Evolutionary conservation across 2,329 filamentous ascomycete species (phyloP), one percentile per base, ranked within the genome.

Genomic region (Xylariaceae sp.): DNA sequence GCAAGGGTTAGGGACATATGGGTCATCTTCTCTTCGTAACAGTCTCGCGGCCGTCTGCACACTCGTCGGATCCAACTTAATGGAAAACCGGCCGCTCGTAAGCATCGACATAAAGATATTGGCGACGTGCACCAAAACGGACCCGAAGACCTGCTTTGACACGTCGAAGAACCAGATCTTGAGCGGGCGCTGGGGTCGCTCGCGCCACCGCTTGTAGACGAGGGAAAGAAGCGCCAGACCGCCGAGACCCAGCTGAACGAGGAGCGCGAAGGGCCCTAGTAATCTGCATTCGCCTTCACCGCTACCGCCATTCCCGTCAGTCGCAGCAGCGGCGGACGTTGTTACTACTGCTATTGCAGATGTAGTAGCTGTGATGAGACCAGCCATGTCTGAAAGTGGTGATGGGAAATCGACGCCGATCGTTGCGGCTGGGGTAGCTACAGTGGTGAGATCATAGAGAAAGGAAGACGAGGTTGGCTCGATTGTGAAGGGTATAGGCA

Each of bases 91-190:
- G 3, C 92, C 93, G 52, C 91, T 94, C 1, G 92, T 96, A 65
- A 99, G 83, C 90, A 98, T 92, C 43, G 92, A 96, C 89, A 99
- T 96, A 74, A 96, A 86, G 50, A 99, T 82, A 72, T 99, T 99
- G 65, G 93, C 91, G 40, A 94, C 82, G 76, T 99, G 95, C 29
- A 97, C 87, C 73, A 99, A 82, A 41, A 92, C 88, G 26, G 92
- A 96, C 19, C 95, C 95, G 69, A 98, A 90, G 51, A 99, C 92
- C 79, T 99, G 95, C 79, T 99, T 99, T 28, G 92, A 96, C 21
- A 88, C 95, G 72, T 99, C 95, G 74, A 98, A 99, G 74, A 91
- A 93, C 94, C 95, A 99, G 64, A 99, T 92, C 82, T 96, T 96
- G 70, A 98, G 71, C 1, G 94, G 94, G 53, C 95, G 85, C 73